Conservation (phyloP, 345 rosid species). For the Clarkia xantiana region DNA sequence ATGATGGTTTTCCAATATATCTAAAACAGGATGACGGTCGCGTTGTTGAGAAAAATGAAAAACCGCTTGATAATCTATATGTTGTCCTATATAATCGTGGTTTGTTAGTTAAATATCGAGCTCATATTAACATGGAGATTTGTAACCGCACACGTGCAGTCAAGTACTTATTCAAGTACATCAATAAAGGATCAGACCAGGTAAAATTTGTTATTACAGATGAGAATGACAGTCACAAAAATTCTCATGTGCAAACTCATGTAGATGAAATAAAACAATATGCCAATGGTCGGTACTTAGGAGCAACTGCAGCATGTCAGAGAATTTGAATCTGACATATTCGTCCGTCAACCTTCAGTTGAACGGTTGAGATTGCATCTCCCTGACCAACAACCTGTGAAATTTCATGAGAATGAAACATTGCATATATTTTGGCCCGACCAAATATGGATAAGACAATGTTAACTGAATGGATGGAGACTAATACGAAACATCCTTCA, state of each 20-base stretch:
- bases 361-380: background rate
- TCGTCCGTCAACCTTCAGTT: background rate
- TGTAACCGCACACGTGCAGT: background rate
- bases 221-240: background rate
- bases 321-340: background rate
- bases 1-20: background rate
- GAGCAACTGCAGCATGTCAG: background rate
- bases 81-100: background rate
- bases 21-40: background rate
- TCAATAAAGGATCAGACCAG: background rate
- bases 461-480: background rate
- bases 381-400: background rate
- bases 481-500: background rate
- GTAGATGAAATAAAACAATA: too few relatives aligned
- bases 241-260: background rate
- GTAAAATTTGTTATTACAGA: background rate
- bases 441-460: background rate
- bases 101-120: too few relatives aligned
- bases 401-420: background rate
- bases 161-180: slow-evolving; percentile 1
- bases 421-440: background rate
- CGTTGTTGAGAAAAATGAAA: background rate
- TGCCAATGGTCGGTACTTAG: slow-evolving; percentile 1
- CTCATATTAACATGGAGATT: too few relatives aligned
- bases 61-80: background rate